Percentiles rank a stretch among this genome's conserved stretches.
Evolutionary conservation across 768 basidiomycete species (phyloP).

Genomic region (Leccinum subgranulosum): DNA sequence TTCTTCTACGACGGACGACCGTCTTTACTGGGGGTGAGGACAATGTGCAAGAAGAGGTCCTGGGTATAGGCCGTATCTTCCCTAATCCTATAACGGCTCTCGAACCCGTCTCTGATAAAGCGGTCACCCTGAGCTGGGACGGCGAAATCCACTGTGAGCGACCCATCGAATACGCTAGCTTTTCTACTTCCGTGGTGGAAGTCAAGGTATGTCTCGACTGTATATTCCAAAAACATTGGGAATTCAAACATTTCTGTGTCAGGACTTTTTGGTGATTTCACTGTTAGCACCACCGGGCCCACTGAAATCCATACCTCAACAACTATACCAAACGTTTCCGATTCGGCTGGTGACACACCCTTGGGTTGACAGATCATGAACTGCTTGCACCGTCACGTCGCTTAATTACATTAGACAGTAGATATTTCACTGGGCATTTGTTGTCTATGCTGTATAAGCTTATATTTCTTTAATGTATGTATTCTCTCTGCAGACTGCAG

Average conservation of each 20-base stretch:
- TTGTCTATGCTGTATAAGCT: background rate
- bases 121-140: constrained; percentile 56
- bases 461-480: constrained; percentile 17
- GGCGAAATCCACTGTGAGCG: constrained; percentile 46
- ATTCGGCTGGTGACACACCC: constrained; percentile 64
- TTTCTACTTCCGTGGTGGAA: constrained; percentile 44
- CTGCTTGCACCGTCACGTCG: background rate
- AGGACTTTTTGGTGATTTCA: constrained; percentile 61
- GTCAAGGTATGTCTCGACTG: constrained; percentile 43
- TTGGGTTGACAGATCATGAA: constrained; percentile 35
- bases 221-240: background rate
- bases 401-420: constrained; percentile 20
- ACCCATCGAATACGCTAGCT: constrained; percentile 45
- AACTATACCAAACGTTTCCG: constrained; percentile 49
- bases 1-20: constrained; percentile 52
- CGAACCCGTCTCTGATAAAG: constrained; percentile 22
- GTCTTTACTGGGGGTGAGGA: constrained; percentile 30
- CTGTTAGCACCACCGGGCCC: constrained; percentile 39
- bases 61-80: constrained; percentile 47
- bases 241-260: constrained; percentile 2
- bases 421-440: constrained; percentile 1
- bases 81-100: constrained; percentile 38
- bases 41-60: constrained; percentile 24
- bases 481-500: background rate
- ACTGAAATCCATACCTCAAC: constrained; percentile 32